Percentiles rank a stretch among this genome's conserved stretches.
These are phyloP conservation scores for Populus deltoides DNA, from an alignment of 345 rosid species.

Conservation along the genomic window DNA sequence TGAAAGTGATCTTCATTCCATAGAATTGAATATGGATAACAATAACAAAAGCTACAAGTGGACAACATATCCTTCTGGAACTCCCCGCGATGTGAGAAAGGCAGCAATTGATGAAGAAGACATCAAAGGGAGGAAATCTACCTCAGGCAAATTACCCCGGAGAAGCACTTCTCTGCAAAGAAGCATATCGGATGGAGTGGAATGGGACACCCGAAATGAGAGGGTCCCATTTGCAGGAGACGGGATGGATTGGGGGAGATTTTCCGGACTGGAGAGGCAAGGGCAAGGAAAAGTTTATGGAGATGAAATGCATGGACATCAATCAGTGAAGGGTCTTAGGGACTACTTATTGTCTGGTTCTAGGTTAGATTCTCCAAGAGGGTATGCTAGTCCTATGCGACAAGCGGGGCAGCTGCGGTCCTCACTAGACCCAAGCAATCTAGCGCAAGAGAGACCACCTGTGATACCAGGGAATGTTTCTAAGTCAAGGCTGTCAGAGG, in stretches of 20 bases:
- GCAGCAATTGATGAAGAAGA: slow-evolving; percentile 42
- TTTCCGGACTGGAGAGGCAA: slow-evolving; percentile 43
- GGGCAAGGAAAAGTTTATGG: slow-evolving; percentile 39
- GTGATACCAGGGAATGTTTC: slow-evolving; percentile 43
- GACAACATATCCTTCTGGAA: slow-evolving; percentile 43
- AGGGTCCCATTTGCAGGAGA: slow-evolving; percentile 44
- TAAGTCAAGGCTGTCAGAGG: slow-evolving; percentile 62
- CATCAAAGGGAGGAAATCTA: slow-evolving; percentile 58
- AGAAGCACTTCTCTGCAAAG: slow-evolving; percentile 64
- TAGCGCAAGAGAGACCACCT: slow-evolving; percentile 57
- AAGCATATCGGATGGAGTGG: slow-evolving; percentile 83
- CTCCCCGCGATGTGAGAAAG: slow-evolving; percentile 35
- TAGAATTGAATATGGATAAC: slow-evolving; percentile 71
- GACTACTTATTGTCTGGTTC: slow-evolving; percentile 57
- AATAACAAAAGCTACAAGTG: slow-evolving; percentile 59
- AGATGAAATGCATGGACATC: slow-evolving; percentile 68
- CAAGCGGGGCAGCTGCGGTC: slow-evolving; percentile 21
- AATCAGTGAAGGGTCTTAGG: slow-evolving; percentile 56
- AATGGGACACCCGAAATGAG: slow-evolving; percentile 57
- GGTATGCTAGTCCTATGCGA: slow-evolving; percentile 49
- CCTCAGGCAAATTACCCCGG: slow-evolving; percentile 49
- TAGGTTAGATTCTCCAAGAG: slow-evolving; percentile 45
- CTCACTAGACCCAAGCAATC: slow-evolving; percentile 28
- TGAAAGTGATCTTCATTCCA: slow-evolving; percentile 84
- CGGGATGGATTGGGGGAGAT: slow-evolving; percentile 59